Base-by-base conservation (phyloP, 148 eudicot species). In the Dianthus caryophyllus region DNA sequence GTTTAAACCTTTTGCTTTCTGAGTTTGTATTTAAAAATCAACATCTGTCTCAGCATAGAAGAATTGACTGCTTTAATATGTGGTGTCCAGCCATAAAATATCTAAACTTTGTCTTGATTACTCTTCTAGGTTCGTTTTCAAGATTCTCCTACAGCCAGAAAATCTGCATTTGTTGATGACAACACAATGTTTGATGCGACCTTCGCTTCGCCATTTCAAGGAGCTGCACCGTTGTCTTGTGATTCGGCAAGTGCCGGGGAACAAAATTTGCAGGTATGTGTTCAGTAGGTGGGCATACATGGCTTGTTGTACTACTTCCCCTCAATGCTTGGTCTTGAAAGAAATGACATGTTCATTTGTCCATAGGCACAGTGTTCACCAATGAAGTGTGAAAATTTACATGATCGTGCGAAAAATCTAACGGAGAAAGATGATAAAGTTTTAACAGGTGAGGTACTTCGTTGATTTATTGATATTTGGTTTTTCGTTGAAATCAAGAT, bases 191-290 rank as follows among this genome's bases (percentile, higher is more conserved):
- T 62, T 38, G 65, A 69, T 58, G 46, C 50, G 36, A 64, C 47
- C 69, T 63, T 55, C 73, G 33, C 52, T 73, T 69, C 73, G 64
- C 18, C 39, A 24, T 68, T 76, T 49, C 49, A 30, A 60, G 77
- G 14, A 25, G 46, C 14, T 43, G 26, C 17, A 26, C 49, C 73
- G 13, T 71, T 70, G 55, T 61, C 69, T 70, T 25, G 54, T 12
- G 80, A 58, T 68, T 27, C 36, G 59, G 81, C 69, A 78, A 63
- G 52, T 44, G 70, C 38, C 69, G 69, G 54, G 5, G 62, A 62
- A 54, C 38, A 59, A 24, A 33, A 57, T 30, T 31, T 9, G 59
- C 83, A 72, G 86, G 86, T 80, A 73, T 47, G 57, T 41, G 41
- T 68, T 51, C 25, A 67, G 18, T 24, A 15, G 25, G 38, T 17